Evolutionary conservation across 164 flowering plant genomes (phyloP), one percentile per base, ranked within the genome.

Genomic region (Brasenia schreberi): DNA sequence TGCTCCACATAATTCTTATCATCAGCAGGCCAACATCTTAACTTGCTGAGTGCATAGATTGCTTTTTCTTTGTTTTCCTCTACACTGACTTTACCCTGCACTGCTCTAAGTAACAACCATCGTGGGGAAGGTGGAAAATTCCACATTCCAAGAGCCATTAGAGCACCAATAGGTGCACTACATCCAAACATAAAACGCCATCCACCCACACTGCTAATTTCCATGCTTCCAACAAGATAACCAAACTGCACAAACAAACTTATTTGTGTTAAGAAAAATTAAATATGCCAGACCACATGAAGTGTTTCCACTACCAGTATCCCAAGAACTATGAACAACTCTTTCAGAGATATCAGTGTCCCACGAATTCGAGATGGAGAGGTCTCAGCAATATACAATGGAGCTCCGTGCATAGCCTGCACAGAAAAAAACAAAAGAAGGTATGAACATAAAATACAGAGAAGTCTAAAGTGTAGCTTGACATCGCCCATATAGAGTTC

Each of bases 341-440:
- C 95, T 80, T 94, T 94, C 39, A 91, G 76, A 63, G 97, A 94
- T 70, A 91, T 82, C 59, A 94, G 79, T 65, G 96, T 86, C 72
- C 99, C 99, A 62, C 99, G 92, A 69, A 94, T 88, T 72, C 85
- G 84, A 68, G 96, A 87, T 18, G 97, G 99, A 66, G 87, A 76
- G 66, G 97, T 94, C 79, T 94, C 97, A 18, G 99, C 91, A 72
- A 94, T 91, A 70, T 94, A 91, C 18, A 94, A 87, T 59, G 96
- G 99, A 79, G 96, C 99, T 18, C 93, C 93, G 73, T 94, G 99
- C 97, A 94, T 94, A 66, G 99, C 99, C 95, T 94, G 82, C 63
- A 39, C 62, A 60, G 6, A 16, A 7, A 6, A 6, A 6, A 60
- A 6, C 7, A 44, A 33, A 65, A 70, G 23, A 39, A 19, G 4